phyloP scores from a whole-genome alignment of 768 basidiomycete genomes.

The Termitomyces heimii region DNA sequence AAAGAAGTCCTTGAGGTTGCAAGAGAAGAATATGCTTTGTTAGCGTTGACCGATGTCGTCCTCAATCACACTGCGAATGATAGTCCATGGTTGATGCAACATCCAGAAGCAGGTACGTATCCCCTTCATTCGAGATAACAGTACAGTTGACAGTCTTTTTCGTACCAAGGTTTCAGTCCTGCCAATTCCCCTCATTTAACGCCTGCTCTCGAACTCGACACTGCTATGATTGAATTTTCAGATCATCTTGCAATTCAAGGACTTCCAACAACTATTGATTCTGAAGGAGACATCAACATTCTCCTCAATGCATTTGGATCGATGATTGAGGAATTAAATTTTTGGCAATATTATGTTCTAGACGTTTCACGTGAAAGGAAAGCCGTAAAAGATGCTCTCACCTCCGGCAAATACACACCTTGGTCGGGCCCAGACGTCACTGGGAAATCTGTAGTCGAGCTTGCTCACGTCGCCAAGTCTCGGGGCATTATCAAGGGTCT shows the following conservation, averaged over 20 bases:
- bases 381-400: slow-evolving; percentile 49
- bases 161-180: slow-evolving; percentile 72
- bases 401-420: slow-evolving; percentile 33
- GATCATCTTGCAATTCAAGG: slow-evolving; percentile 53
- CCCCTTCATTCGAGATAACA: neutral
- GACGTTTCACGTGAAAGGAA: slow-evolving; percentile 62
- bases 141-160: neutral
- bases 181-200: slow-evolving; percentile 87
- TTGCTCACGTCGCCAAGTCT: slow-evolving; percentile 58
- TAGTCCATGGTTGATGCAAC: slow-evolving; percentile 84
- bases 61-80: slow-evolving; percentile 97
- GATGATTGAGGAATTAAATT: slow-evolving; percentile 54
- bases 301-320: slow-evolving; percentile 61
- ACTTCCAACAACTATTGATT: slow-evolving; percentile 66
- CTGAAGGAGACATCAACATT: slow-evolving; percentile 59
- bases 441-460: slow-evolving; percentile 54
- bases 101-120: slow-evolving; percentile 87
- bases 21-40: slow-evolving; percentile 79
- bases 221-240: slow-evolving; percentile 80
- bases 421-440: slow-evolving; percentile 61
- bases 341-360: slow-evolving; percentile 96
- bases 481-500: slow-evolving; percentile 54
- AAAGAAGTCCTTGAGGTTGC: slow-evolving; percentile 64
- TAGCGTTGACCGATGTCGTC: slow-evolving; percentile 92
- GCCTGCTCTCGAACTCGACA: slow-evolving; percentile 90